Conservation (phyloP, 169 alveolate species). For the Eimeria praecox region DNA sequence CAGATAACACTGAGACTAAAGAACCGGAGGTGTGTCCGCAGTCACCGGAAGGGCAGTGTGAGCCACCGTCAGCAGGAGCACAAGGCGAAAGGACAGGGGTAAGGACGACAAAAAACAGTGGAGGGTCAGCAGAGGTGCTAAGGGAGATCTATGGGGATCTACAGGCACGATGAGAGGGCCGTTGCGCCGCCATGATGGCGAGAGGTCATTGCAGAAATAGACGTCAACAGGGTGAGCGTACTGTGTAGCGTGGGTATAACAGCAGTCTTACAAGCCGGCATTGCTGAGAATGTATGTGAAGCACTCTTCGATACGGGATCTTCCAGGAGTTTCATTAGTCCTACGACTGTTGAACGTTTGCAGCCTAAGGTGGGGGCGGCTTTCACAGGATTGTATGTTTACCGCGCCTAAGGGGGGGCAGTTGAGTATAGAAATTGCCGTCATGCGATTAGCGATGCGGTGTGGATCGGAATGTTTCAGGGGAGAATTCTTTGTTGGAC, state of each 20-base stretch:
- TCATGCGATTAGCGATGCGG: background rate
- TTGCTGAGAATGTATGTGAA: background rate
- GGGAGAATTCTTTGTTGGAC: background rate
- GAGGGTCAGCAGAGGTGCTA: background rate
- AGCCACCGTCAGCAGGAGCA: no score
- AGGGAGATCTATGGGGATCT: background rate
- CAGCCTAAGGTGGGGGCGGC: background rate
- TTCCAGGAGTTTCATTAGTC: background rate
- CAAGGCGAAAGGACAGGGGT: background rate
- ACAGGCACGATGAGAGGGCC: background rate
- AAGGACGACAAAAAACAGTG: background rate
- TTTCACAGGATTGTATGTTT: background rate
- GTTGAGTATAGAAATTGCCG: background rate
- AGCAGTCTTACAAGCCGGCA: background rate
- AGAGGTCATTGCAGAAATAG: background rate
- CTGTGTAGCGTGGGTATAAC: background rate
- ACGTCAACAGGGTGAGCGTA: background rate
- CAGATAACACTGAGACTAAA: background rate
- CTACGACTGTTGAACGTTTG: background rate
- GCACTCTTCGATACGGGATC: background rate
- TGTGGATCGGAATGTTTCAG: background rate
- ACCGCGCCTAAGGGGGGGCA: background rate
- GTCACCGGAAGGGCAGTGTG: background rate
- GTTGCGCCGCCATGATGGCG: background rate
- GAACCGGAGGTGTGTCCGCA: background rate